Conservation (phyloP, 768 basidiomycete species). For the Cantharellus anzutake region DNA sequence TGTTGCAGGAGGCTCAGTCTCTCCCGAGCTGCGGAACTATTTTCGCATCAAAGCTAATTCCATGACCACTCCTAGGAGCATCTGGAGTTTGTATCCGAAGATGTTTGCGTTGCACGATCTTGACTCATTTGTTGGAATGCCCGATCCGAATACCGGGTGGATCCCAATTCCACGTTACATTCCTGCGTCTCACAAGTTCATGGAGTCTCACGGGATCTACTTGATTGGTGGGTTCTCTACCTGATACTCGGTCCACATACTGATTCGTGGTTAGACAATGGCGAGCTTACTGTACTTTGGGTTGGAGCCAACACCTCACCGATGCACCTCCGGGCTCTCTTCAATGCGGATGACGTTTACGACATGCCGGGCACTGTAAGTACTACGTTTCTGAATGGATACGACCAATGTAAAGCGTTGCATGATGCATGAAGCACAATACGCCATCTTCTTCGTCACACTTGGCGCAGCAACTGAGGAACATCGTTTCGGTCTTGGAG, state of each 20-base stretch:
- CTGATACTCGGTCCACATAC: not conserved
- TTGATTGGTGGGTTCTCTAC: constrained; percentile 45
- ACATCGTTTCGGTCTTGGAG: constrained; percentile 56
- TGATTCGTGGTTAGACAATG: constrained; percentile 43
- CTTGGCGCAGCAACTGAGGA: constrained; percentile 67
- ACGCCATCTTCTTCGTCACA: too few relatives aligned
- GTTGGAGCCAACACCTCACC: constrained; percentile 68
- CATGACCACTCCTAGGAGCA: constrained; percentile 8
- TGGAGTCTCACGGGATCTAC: constrained; percentile 87
- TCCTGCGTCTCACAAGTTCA: constrained; percentile 65
- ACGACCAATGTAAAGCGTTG: too few relatives aligned
- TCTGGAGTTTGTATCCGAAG: constrained; percentile 74
- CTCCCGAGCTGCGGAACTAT: too few relatives aligned
- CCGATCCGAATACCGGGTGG: constrained; percentile 36
- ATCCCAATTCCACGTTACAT: constrained; percentile 57
- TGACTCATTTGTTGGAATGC: constrained; percentile 46
- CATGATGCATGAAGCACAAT: too few relatives aligned
- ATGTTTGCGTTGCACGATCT: constrained; percentile 80
- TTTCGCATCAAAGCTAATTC: too few relatives aligned
- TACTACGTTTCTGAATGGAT: not conserved
- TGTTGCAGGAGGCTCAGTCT: too few relatives aligned
- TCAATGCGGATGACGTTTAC: constrained; percentile 64
- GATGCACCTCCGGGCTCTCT: constrained; percentile 62
- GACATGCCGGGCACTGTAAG: not conserved
- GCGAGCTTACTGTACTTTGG: constrained; percentile 79